Percentiles rank a stretch among this genome's conserved stretches.
These are phyloP conservation scores for Phaffia australis DNA, from an alignment of 768 basidiomycete genomes.

Conservation along the genomic window DNA sequence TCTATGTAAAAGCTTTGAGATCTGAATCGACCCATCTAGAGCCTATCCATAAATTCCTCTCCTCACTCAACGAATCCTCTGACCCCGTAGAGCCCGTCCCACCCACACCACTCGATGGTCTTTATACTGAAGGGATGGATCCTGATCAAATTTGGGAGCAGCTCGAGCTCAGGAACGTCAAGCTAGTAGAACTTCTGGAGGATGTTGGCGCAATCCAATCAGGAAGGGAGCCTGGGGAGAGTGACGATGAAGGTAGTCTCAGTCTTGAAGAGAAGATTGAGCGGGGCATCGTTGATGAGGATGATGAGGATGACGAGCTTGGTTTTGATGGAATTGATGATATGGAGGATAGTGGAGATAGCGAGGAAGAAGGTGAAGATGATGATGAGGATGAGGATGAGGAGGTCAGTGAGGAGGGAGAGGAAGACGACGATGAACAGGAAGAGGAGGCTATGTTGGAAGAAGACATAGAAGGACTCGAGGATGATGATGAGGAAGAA, in stretches of 20 bases:
- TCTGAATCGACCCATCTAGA: constrained; percentile 57
- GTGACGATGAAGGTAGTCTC: constrained; percentile 40
- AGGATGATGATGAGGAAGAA: constrained; percentile 35
- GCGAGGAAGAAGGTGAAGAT: constrained; percentile 31
- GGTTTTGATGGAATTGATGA: constrained; percentile 25
- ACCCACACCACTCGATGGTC: constrained; percentile 59
- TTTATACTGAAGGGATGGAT: constrained; percentile 59
- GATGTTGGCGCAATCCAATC: constrained; percentile 21
- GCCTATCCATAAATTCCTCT: constrained; percentile 55
- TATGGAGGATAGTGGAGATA: constrained; percentile 12
- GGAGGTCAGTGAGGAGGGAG: constrained; percentile 23
- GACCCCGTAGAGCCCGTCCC: constrained; percentile 26
- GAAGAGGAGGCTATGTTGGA: constrained; percentile 27
- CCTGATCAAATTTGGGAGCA: constrained; percentile 89
- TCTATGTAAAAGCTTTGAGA: constrained; percentile 46
- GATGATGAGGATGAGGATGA: constrained; percentile 24
- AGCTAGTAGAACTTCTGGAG: constrained; percentile 50
- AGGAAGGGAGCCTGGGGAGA: constrained; percentile 47
- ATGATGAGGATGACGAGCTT: constrained; percentile 35
- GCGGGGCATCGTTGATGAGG: constrained; percentile 35
- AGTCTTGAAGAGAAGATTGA: constrained; percentile 29
- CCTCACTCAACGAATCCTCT: constrained; percentile 44
- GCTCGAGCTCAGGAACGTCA: constrained; percentile 65
- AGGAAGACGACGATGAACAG: constrained; percentile 24
- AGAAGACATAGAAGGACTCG: constrained; percentile 31